These are phyloP conservation scores for Penicillium decumbens DNA, from an alignment of 2,329 filamentous ascomycete genomes.

Conservation along the genomic window DNA sequence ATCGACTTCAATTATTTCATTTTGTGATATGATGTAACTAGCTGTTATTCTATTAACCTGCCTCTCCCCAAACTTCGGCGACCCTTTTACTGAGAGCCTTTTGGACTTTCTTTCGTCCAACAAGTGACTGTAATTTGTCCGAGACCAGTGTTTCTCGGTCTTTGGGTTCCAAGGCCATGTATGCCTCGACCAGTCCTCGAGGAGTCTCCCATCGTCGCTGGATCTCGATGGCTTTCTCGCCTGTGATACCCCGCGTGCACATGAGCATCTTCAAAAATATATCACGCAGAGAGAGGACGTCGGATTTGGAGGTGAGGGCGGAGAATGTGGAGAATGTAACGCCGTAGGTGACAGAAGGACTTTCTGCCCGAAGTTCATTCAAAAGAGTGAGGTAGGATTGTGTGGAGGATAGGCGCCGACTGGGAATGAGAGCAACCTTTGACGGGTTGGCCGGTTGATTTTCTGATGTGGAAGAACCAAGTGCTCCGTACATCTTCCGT, in stretches of 20 bases:
- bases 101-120: conserved; percentile 65
- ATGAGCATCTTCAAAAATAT: conserved; percentile 81
- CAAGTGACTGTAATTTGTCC: conserved; percentile 51
- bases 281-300: conserved; percentile 67
- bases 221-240: conserved; percentile 74
- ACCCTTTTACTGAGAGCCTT: conserved; percentile 64
- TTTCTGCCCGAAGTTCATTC: conserved; percentile 52
- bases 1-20: not conserved
- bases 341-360: conserved; percentile 50
- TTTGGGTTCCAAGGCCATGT: conserved; percentile 51
- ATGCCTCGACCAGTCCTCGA: conserved; percentile 65
- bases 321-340: conserved; percentile 69
- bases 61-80: conserved; percentile 64
- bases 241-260: conserved; percentile 69
- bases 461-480: conserved; percentile 3
- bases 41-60: conserved; percentile 8
- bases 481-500: conserved; percentile 54
- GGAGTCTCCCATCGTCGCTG: conserved; percentile 75
- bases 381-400: conserved; percentile 64
- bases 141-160: conserved; percentile 59
- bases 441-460: conserved; percentile 7
- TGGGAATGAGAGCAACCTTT: conserved; percentile 56
- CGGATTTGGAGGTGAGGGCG: conserved; percentile 68
- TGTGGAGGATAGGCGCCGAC: conserved; percentile 53
- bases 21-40: not conserved